Base-by-base conservation (phyloP, 495 filamentous ascomycete species). In the Aspergillus cavernicola region DNA sequence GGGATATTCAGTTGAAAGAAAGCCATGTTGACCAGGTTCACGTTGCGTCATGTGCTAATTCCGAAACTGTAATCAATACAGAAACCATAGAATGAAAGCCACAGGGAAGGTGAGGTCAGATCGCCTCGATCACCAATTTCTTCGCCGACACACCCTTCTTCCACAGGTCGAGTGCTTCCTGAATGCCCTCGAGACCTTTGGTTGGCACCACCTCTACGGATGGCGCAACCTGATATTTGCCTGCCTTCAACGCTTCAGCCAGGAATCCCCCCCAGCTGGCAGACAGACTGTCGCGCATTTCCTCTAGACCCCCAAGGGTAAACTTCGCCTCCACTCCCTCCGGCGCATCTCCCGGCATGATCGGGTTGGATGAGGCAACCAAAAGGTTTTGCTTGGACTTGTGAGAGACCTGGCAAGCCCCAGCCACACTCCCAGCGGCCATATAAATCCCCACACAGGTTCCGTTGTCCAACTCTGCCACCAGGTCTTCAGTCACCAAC, bases 51-150 rank as follows among this genome's bases (percentile, higher is more conserved):
- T n/a, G n/a, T n/a, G n/a, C n/a, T n/a, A n/a, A n/a, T n/a, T n/a
- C n/a, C n/a, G n/a, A n/a, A n/a, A n/a, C n/a, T n/a, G n/a, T n/a
- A n/a, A n/a, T n/a, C n/a, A n/a, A n/a, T n/a, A n/a, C n/a, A n/a
- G n/a, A n/a, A n/a, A n/a, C n/a, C n/a, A n/a, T n/a, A n/a, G n/a
- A n/a, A n/a, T n/a, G n/a, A n/a, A n/a, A n/a, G n/a, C n/a, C n/a
- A n/a, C n/a, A n/a, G n/a, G n/a, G n/a, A n/a, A n/a, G n/a, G n/a
- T n/a, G n/a, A n/a, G n/a, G n/a, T n/a, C n/a, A n/a, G n/a, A n/a
- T n/a, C n/a, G n/a, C n/a, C 36, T 16, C n/a, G 19, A 18, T 26
- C n/a, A 80, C 76, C 6, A 76, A 22, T 57, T 80, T 80, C 52
- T 51, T 62, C 3, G 70, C 78, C 8, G 73, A 76, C 7, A 76